Evolutionary conservation across 2,329 filamentous ascomycete species (phyloP).

Genomic region (Aspergillus brasiliensis): DNA sequence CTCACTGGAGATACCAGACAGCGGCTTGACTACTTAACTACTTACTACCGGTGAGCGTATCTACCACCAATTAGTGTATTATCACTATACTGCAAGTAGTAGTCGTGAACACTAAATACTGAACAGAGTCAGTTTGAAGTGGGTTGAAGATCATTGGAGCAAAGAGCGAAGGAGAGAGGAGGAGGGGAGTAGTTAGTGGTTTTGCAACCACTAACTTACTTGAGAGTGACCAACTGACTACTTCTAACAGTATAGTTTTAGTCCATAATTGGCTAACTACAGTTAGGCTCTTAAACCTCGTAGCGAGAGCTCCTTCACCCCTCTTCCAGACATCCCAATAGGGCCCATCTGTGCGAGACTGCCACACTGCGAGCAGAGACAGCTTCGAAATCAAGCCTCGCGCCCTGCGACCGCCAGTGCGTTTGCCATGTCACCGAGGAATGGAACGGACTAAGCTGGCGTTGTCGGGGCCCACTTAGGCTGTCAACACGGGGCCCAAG

Average conservation of each 20-base stretch:
- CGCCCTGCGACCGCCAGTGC: constrained; percentile 9
- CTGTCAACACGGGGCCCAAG: constrained; percentile 15
- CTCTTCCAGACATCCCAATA: not conserved
- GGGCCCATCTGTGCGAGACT: not conserved
- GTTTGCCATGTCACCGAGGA: constrained; percentile 18
- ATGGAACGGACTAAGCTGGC: constrained; percentile 16
- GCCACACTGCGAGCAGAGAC: not conserved
- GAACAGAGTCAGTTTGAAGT: no score
- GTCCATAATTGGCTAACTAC: no score
- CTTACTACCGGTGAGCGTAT: not conserved
- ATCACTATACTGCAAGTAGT: no score
- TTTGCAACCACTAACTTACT: no score
- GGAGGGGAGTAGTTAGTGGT: not conserved
- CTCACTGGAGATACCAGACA: not conserved
- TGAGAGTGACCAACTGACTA: not conserved
- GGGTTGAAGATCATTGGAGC: no score
- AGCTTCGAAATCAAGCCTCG: constrained; percentile 11
- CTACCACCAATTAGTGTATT: no score
- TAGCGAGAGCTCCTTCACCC: not conserved
- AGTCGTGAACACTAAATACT: no score
- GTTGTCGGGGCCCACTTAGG: constrained; percentile 18
- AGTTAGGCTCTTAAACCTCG: not conserved
- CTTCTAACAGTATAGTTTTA: no score
- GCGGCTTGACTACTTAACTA: not conserved
- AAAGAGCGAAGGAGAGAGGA: no score